These are phyloP conservation scores for Alternaria angustiovoidea DNA, from an alignment of 2,329 filamentous ascomycete species.

Conservation along the genomic window DNA sequence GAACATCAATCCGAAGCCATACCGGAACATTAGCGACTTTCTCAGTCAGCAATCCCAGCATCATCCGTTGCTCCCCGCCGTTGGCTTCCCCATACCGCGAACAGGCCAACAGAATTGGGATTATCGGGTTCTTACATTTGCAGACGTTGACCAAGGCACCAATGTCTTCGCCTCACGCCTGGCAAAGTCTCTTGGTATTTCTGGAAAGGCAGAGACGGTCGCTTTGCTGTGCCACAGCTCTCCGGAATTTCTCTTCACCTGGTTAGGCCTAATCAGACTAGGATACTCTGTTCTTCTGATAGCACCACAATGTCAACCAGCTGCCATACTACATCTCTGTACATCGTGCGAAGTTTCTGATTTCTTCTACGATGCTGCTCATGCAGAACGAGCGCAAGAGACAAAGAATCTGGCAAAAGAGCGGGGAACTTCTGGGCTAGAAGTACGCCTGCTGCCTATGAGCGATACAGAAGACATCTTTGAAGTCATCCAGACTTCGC, in stretches of 20 bases:
- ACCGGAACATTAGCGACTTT: conserved; percentile 59
- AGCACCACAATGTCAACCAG: conserved; percentile 59
- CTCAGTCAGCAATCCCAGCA: conserved; percentile 58
- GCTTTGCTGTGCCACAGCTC: conserved; percentile 66
- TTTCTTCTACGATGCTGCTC: conserved; percentile 58
- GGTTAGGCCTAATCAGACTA: conserved; percentile 66
- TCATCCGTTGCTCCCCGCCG: conserved; percentile 54
- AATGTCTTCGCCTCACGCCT: conserved; percentile 48
- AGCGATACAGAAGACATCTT: conserved; percentile 32
- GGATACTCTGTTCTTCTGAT: conserved; percentile 66
- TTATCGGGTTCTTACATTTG: conserved; percentile 48
- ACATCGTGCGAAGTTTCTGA: conserved; percentile 52
- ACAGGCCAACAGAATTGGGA: conserved; percentile 30
- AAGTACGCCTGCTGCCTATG: conserved; percentile 25
- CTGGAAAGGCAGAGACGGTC: conserved; percentile 47
- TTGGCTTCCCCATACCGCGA: conserved; percentile 58
- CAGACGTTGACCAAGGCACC: conserved; percentile 46
- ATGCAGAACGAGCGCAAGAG: conserved; percentile 44
- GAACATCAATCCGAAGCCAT: conserved; percentile 47
- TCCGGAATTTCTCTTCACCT: conserved; percentile 65
- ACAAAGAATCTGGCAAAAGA: conserved; percentile 29
- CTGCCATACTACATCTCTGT: conserved; percentile 64
- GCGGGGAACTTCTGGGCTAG: conserved; percentile 13
- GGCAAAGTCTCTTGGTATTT: conserved; percentile 20
- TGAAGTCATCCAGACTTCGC: conserved; percentile 24